Evolutionary conservation across 1,284 basidiomycete genomes (phyloP).

Genomic region (Ceratobasidium sp.): DNA sequence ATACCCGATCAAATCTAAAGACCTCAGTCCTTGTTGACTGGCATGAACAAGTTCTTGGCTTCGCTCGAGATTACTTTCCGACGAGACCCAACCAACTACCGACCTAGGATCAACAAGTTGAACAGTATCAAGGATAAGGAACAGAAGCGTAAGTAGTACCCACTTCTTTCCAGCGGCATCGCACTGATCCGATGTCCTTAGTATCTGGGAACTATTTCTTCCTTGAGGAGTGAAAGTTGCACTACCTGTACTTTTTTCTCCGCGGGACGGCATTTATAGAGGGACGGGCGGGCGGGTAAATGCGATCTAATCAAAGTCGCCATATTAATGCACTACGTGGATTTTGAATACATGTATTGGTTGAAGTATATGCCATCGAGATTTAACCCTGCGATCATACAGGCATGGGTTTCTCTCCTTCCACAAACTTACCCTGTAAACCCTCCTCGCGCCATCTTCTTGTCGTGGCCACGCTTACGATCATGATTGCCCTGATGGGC

Average conservation of each 20-base stretch:
- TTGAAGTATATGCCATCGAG: conserved; percentile 1
- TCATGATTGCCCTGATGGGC: conserved; percentile 39
- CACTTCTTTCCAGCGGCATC: conserved; percentile 1
- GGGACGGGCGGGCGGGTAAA: conserved; percentile 31
- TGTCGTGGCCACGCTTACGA: conserved; percentile 52
- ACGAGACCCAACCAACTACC: conserved; percentile 92
- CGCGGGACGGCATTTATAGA: conserved; percentile 22
- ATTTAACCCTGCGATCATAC: not conserved
- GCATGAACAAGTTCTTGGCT: conserved; percentile 92
- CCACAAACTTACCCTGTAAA: conserved; percentile 9
- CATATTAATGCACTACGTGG: conserved; percentile 14
- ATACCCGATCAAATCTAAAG: conserved; percentile 51
- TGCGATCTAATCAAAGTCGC: conserved; percentile 2
- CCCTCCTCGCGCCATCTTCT: conserved; percentile 69
- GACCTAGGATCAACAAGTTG: conserved; percentile 91
- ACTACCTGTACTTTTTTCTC: not conserved
- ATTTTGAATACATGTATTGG: conserved; percentile 11
- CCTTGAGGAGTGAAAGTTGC: conserved; percentile 68
- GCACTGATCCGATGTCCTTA: conserved; percentile 48
- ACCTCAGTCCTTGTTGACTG: conserved; percentile 80
- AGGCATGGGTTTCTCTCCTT: not conserved
- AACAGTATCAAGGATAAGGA: conserved; percentile 92
- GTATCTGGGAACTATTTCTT: conserved; percentile 85
- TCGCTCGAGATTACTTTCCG: conserved; percentile 95
- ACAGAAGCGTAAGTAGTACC: conserved; percentile 77